These are phyloP conservation scores for Paspalum vaginatum DNA, from an alignment of 176 grass and related monocot species.

Conservation along the genomic window DNA sequence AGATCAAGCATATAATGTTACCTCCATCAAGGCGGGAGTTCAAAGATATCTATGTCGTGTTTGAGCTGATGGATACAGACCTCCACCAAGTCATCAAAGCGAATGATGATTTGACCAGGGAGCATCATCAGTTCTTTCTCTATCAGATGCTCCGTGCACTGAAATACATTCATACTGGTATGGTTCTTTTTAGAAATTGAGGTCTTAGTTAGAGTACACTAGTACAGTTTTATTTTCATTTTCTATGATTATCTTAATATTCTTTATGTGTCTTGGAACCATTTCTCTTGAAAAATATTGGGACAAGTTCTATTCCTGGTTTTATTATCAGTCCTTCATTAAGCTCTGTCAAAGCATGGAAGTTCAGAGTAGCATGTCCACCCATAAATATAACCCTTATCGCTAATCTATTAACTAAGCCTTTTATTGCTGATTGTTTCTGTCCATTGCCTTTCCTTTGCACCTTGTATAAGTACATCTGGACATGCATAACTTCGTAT, in stretches of 20 bases:
- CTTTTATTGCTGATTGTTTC: slow-evolving; percentile 17
- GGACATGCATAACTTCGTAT: neutral
- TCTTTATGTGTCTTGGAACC: neutral
- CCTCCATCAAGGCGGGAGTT: slow-evolving; percentile 88
- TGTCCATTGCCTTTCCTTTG: slow-evolving; percentile 12
- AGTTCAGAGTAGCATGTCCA: slow-evolving; percentile 17
- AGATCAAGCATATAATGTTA: slow-evolving; percentile 97
- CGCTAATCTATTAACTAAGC: slow-evolving; percentile 11
- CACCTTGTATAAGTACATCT: neutral
- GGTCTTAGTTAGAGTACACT: neutral
- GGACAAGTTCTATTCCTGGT: neutral
- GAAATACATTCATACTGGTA: slow-evolving; percentile 98
- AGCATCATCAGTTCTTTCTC: slow-evolving; percentile 95
- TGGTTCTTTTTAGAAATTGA: slow-evolving; percentile 26
- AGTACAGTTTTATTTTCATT: slow-evolving; percentile 18
- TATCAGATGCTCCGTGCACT: slow-evolving; percentile 95
- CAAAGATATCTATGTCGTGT: slow-evolving; percentile 98
- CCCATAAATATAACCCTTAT: slow-evolving; percentile 25
- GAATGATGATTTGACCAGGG: slow-evolving; percentile 93
- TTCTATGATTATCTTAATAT: neutral
- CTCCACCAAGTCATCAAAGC: slow-evolving; percentile 99
- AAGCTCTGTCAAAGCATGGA: slow-evolving; percentile 20
- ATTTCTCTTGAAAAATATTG: slow-evolving; percentile 10
- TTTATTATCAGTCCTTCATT: slow-evolving; percentile 23
- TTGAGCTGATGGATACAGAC: slow-evolving; percentile 96